Evolutionary conservation across 306 rosid species (phyloP).

Genomic region (Cucumis sativus): DNA sequence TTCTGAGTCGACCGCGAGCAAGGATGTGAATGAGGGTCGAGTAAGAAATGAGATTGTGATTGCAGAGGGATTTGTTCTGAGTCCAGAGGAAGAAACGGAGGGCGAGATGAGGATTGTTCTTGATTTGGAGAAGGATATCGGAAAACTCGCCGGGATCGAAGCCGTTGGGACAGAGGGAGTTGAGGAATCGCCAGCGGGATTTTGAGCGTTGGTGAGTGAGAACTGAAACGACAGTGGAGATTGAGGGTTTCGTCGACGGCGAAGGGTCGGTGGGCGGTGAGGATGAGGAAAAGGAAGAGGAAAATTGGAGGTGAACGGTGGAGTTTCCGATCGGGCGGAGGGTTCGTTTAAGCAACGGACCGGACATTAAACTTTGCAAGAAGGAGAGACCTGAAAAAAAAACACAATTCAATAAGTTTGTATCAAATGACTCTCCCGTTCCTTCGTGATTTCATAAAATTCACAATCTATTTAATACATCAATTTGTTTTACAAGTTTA

Average conservation of each 20-base stretch:
- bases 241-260: background rate
- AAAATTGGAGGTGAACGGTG: background rate
- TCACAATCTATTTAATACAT: too few relatives aligned
- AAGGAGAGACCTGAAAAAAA: background rate
- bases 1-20: constrained; percentile 47
- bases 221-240: constrained; percentile 32
- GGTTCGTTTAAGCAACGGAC: constrained; percentile 16
- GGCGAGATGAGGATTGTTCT: constrained; percentile 64
- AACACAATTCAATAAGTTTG: too few relatives aligned
- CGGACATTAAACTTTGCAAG: constrained; percentile 15
- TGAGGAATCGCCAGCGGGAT: constrained; percentile 60
- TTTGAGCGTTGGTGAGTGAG: constrained; percentile 64
- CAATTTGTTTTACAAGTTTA: too few relatives aligned
- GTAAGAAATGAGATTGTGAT: constrained; percentile 46
- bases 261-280: background rate
- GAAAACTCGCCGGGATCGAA: constrained; percentile 42
- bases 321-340: constrained; percentile 7
- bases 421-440: too few relatives aligned
- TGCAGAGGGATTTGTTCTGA: constrained; percentile 38
- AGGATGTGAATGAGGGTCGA: constrained; percentile 61
- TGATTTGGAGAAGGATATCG: constrained; percentile 34
- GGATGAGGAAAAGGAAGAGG: constrained; percentile 10
- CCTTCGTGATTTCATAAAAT: too few relatives aligned
- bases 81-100: constrained; percentile 60
- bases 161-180: constrained; percentile 38